Percentiles rank a stretch among this genome's conserved stretches.
phyloP scores from a whole-genome alignment of 148 eudicot species.

The Oxyria digyna region DNA sequence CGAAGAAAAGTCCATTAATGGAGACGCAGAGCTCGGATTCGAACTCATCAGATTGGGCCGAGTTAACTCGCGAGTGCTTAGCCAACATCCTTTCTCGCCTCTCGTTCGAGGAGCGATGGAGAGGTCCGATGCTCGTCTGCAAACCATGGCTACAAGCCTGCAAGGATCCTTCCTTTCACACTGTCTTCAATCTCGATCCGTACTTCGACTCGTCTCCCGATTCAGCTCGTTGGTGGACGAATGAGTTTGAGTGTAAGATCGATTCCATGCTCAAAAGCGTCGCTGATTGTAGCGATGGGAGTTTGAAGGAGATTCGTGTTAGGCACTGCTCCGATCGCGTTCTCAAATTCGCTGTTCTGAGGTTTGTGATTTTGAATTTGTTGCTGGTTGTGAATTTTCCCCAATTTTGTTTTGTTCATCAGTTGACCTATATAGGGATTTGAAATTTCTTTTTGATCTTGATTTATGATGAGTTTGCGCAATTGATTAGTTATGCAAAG shows the following conservation, averaged over 20 bases:
- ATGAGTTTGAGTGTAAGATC: slow-evolving; percentile 50
- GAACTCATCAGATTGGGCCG: slow-evolving; percentile 56
- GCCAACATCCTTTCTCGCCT: slow-evolving; percentile 66
- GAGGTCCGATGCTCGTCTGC: slow-evolving; percentile 58
- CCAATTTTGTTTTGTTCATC: not conserved
- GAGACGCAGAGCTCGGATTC: not conserved
- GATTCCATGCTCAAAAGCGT: slow-evolving; percentile 57
- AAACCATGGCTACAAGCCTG: slow-evolving; percentile 63
- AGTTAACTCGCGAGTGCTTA: slow-evolving; percentile 70
- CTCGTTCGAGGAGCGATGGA: slow-evolving; percentile 54
- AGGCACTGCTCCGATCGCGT: slow-evolving; percentile 77
- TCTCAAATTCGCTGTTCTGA: slow-evolving; percentile 44
- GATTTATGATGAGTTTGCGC: not conserved
- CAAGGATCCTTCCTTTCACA: slow-evolving; percentile 55
- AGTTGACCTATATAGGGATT: not conserved
- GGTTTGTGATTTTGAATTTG: slow-evolving; percentile 21
- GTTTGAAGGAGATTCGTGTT: slow-evolving; percentile 45
- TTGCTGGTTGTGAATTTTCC: not conserved
- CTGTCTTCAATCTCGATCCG: slow-evolving; percentile 50
- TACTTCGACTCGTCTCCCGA: slow-evolving; percentile 49
- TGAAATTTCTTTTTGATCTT: not conserved
- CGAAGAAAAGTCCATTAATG: not conserved
- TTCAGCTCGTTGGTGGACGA: slow-evolving; percentile 63
- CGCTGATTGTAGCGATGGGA: slow-evolving; percentile 50
- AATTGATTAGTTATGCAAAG: not conserved